Evolutionary conservation across 306 rosid species (phyloP).

Genomic region (Begonia peltatifolia): DNA sequence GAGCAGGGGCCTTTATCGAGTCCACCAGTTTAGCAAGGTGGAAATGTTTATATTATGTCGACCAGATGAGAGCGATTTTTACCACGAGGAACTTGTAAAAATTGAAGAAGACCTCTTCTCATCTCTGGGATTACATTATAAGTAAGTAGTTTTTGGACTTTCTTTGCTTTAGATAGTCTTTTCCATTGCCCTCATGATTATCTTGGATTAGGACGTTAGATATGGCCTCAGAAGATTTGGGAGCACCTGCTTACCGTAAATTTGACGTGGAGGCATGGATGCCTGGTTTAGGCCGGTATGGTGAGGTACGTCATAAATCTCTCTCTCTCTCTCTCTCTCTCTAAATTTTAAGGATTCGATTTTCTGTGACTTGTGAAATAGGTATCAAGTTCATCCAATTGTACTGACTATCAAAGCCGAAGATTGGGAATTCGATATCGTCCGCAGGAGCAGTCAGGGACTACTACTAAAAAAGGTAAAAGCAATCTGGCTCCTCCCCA

Average conservation of each 20-base stretch:
- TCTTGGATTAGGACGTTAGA: conserved; percentile 62
- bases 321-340: conserved; percentile 6
- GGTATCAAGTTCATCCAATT: conserved; percentile 90
- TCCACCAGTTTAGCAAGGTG: conserved; percentile 95
- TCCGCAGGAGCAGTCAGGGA: conserved; percentile 35
- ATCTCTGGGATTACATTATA: conserved; percentile 71
- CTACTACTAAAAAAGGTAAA: conserved; percentile 42
- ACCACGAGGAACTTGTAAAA: conserved; percentile 70
- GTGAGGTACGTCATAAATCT: conserved; percentile 47
- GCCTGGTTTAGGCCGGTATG: conserved; percentile 88
- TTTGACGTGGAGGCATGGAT: conserved; percentile 95
- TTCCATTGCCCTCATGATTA: conserved; percentile 6
- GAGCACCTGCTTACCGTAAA: conserved; percentile 92
- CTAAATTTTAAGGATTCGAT: not conserved
- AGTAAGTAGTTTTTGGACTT: conserved; percentile 26
- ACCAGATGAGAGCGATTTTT: conserved; percentile 70
- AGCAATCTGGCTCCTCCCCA: conserved; percentile 53
- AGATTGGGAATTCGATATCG: conserved; percentile 73
- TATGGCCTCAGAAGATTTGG: conserved; percentile 89
- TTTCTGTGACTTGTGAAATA: conserved; percentile 15
- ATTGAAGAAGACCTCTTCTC: conserved; percentile 81
- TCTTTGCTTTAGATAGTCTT: not conserved
- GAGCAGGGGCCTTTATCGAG: conserved; percentile 93
- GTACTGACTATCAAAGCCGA: conserved; percentile 86
- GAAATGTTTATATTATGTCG: conserved; percentile 88